Base-by-base conservation (phyloP, 352 stramenopile species). In the Pythium biforme region DNA sequence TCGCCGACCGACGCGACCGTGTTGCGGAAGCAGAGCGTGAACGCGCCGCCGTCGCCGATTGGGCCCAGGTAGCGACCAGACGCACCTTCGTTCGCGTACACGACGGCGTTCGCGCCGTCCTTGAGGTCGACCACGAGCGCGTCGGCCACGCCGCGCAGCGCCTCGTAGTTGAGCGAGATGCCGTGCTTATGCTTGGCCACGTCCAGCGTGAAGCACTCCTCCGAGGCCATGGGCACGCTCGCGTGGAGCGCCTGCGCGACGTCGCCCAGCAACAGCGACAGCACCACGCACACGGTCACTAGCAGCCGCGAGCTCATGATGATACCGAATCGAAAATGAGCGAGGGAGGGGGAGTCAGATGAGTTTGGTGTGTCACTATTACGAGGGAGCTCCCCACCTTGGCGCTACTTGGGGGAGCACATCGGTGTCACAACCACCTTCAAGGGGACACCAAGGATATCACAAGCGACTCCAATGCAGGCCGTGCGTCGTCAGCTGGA, bases 161-260 rank as follows among this genome's bases (percentile, higher is more conserved):
- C 81, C 49, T 95, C 81, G 67, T 94, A 94, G 66, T 94, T 95
- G 61, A 95, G 80, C 39, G 86, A 95, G 51, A 95, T 83, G 45
- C 86, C 86, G 62, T 94, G 80, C 64, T 95, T 90, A 58, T 79
- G 87, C 59, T 56, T 76, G 56, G 81, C 72, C 34, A 78, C 83
- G 8, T 91, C 78, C 37, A 95, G 74, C 10, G 71, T 76, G 64
- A 94, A 94, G 61, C 83, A 94, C 74, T 94, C 84, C 33, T 66
- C 60, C 1, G 68, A 64, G 9, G 71, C 59, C 31, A 63, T 70
- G 14, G 73, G 59, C 29, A 94, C 72, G 43, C 55, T 80, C 54
- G 77, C 73, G 20, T 94, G 80, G 45, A 93, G 59, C 29, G 77
- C 72, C 1, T 43, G 39, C 26, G 59, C 48, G 14, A 20, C 34